Evolutionary conservation across 345 rosid genomes (phyloP).

Genomic region (Hypericum androsaemum): DNA sequence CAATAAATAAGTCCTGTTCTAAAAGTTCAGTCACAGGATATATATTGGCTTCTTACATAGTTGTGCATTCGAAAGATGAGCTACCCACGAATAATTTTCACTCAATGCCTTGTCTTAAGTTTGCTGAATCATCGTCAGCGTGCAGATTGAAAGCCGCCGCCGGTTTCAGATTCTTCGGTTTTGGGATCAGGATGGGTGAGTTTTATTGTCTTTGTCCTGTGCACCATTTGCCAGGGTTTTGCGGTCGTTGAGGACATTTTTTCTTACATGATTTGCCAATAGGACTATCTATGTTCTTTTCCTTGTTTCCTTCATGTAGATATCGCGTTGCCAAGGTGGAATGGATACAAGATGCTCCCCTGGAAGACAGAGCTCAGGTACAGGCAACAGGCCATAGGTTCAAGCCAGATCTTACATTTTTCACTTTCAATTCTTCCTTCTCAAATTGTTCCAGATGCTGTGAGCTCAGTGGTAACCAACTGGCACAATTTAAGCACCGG

Average conservation of each 20-base stretch:
- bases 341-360: constrained; percentile 72
- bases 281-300: constrained; percentile 7
- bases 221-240: neutral
- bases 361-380: constrained; percentile 46
- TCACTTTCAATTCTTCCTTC: neutral
- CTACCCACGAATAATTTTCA: too few species aligned
- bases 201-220: constrained; percentile 11
- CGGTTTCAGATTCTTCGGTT: constrained; percentile 64
- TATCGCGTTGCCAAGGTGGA: constrained; percentile 89
- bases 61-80: too few species aligned
- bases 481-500: too few species aligned
- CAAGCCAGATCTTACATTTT: neutral
- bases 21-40: too few species aligned
- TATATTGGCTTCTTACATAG: too few species aligned
- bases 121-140: neutral
- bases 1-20: too few species aligned
- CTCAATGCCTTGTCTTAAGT: too few species aligned
- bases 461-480: too few species aligned
- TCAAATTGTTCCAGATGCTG: too few species aligned
- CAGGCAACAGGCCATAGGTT: constrained; percentile 12
- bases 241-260: too few species aligned
- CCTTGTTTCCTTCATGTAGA: constrained; percentile 30
- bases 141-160: constrained; percentile 77
- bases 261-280: too few species aligned
- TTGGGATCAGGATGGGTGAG: constrained; percentile 99